These are phyloP conservation scores for Chrysanthemum seticuspe DNA, from an alignment of 129 eudicot genomes.

Conservation along the genomic window DNA sequence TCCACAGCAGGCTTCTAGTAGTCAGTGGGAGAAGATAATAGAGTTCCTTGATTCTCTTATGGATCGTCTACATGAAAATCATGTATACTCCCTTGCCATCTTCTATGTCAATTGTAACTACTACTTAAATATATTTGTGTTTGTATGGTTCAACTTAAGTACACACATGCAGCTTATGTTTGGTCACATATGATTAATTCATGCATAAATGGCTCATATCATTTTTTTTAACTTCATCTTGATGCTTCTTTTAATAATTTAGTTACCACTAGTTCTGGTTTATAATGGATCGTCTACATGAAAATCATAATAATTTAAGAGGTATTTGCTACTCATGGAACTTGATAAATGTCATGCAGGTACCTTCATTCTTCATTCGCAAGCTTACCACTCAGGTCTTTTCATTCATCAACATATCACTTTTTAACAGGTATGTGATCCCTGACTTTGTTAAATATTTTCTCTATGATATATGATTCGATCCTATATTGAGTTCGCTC, in stretches of 20 bases:
- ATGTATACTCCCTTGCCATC: slow-evolving; percentile 46
- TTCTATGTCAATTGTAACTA: slow-evolving; percentile 9
- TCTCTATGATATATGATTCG: slow-evolving; percentile 1
- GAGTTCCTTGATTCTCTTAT: slow-evolving; percentile 91
- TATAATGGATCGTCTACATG: background rate
- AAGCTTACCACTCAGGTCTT: slow-evolving; percentile 96
- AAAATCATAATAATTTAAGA: background rate
- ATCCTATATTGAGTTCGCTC: slow-evolving; percentile 1
- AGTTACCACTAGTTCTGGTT: background rate
- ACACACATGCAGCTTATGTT: background rate
- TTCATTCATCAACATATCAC: slow-evolving; percentile 92
- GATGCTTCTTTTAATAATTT: background rate
- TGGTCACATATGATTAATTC: slow-evolving; percentile 1
- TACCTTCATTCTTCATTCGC: slow-evolving; percentile 96
- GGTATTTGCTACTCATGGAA: slow-evolving; percentile 15
- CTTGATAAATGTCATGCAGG: slow-evolving; percentile 45
- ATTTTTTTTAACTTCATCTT: no score
- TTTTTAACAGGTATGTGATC: slow-evolving; percentile 78
- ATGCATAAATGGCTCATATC: background rate
- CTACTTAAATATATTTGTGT: background rate
- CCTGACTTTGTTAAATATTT: background rate
- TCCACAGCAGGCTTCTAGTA: slow-evolving; percentile 70
- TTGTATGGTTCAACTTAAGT: slow-evolving; percentile 3
- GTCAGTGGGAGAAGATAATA: slow-evolving; percentile 96
- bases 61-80: slow-evolving; percentile 75